Evolutionary conservation across 345 rosid species (phyloP).

Genomic region (Fremontodendron californicum): DNA sequence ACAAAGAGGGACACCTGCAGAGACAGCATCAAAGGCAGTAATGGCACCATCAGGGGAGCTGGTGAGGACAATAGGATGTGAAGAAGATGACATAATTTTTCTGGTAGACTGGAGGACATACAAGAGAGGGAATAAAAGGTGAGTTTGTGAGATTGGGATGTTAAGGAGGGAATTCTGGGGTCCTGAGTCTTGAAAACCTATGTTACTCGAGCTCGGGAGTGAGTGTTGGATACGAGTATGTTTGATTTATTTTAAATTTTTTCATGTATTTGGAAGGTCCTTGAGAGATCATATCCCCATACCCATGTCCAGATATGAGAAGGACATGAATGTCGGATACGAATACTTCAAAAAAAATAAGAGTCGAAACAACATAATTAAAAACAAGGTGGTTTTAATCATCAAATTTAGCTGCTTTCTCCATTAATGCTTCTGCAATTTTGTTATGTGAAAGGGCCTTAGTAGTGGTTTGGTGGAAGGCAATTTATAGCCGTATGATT

Average conservation of each 20-base stretch:
- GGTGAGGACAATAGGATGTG: constrained; percentile 33
- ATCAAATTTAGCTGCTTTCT: too few species aligned
- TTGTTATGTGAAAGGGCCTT: background rate
- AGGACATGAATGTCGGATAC: too few species aligned
- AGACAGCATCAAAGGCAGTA: constrained; percentile 31
- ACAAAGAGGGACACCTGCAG: constrained; percentile 30
- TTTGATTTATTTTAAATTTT: too few species aligned
- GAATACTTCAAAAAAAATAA: too few species aligned
- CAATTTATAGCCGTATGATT: background rate
- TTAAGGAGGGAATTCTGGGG: constrained; percentile 14
- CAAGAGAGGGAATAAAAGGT: background rate
- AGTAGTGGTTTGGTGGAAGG: too few species aligned
- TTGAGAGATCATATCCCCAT: too few species aligned
- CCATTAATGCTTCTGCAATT: background rate
- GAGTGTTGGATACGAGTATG: too few species aligned
- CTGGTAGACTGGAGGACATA: constrained; percentile 24
- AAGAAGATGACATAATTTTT: too few species aligned
- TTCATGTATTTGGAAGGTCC: too few species aligned
- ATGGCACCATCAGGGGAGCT: constrained; percentile 44
- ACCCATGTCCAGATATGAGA: too few species aligned
- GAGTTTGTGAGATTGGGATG: background rate
- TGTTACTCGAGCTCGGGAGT: too few species aligned
- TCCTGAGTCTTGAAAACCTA: constrained; percentile 14
- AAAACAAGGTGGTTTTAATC: constrained; percentile 14
- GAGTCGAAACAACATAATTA: too few species aligned